Base-by-base conservation (phyloP, 2,329 filamentous ascomycete species). In the Penicillium sp. region DNA sequence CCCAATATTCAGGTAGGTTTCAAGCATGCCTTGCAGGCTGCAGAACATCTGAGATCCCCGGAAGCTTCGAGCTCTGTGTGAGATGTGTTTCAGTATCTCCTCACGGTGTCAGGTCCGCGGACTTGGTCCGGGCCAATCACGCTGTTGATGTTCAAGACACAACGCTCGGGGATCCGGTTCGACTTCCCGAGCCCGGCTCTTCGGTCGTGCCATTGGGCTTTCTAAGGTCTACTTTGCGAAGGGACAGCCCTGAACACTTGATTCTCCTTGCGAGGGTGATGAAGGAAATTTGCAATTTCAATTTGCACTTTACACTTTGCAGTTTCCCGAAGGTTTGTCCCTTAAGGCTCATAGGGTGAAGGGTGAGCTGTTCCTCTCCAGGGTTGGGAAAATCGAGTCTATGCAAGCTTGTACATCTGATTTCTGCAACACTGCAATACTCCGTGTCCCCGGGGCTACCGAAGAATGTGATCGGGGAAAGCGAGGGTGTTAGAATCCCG, bases 21-120 rank as follows among this genome's bases (percentile, higher is more conserved):
- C 55, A 59, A 42, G 28, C 34, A 54, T 57, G 55, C 57, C 57
- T 59, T 59, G 55, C 57, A 56, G 53, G 10, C 41, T 52, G 54
- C 51, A 56, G 51, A 23, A 16, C 29, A 47, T 46, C 23, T 29
- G 16, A 36, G 42, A 40, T 50, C 46, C 28, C 39, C 18, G 42
- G 44, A 42, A 49, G 29, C 38, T 45, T 29, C 34, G 14, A 31
- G 46, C 9, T 42, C 40, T 29, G 34, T 29, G 27, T 31, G 26
- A 26, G 40, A 24, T 10, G 14, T 45, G 55, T 57, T 56, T 58
- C 45, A 50, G 40, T 51, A n/a, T 41, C 29, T 38, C 23, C 23
- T 45, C 40, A 27, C 18, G 24, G 23, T 6, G 31, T 44, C 43
- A 46, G 51, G 31, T 22, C 18, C 47, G 28, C 31, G 31, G 27